Evolutionary conservation across 768 basidiomycete species (phyloP).

Genomic region (Amanita fuliginea): DNA sequence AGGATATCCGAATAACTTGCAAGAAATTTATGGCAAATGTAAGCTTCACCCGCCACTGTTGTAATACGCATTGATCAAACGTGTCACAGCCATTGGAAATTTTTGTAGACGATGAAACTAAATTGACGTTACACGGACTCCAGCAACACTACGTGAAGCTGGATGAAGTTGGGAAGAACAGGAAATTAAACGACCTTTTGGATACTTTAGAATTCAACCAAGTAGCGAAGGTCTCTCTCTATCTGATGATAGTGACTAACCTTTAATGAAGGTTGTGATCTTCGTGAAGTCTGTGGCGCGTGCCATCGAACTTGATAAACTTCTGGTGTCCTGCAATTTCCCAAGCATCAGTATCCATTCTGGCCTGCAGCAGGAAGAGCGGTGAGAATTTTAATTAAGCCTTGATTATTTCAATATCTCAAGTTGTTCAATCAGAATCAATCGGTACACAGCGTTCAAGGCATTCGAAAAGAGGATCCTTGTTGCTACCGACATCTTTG

Average conservation of each 20-base stretch:
- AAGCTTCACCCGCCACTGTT: conserved; percentile 20
- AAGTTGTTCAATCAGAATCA: conserved; percentile 46
- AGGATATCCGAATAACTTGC: conserved; percentile 95
- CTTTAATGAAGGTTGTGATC: conserved; percentile 83
- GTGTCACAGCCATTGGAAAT: conserved; percentile 84
- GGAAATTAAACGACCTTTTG: conserved; percentile 91
- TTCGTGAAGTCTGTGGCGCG: conserved; percentile 98
- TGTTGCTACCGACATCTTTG: conserved; percentile 98
- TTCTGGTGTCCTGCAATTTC: conserved; percentile 96
- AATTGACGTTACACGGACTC: conserved; percentile 92
- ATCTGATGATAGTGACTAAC: background rate
- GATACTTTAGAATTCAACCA: conserved; percentile 99
- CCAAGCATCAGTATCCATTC: conserved; percentile 98
- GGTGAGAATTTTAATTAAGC: conserved; percentile 40
- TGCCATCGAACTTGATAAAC: conserved; percentile 92
- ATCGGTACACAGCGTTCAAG: conserved; percentile 96
- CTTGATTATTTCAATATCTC: background rate
- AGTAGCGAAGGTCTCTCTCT: conserved; percentile 26
- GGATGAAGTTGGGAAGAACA: conserved; percentile 91
- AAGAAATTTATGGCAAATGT: conserved; percentile 99
- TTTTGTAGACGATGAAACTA: conserved; percentile 98
- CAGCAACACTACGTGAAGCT: conserved; percentile 99
- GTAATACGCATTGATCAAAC: background rate
- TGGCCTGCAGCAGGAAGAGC: conserved; percentile 88
- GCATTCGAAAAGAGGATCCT: conserved; percentile 99